Evolutionary conservation across 129 eudicot genomes (phyloP).

Genomic region (Lactuca sativa): DNA sequence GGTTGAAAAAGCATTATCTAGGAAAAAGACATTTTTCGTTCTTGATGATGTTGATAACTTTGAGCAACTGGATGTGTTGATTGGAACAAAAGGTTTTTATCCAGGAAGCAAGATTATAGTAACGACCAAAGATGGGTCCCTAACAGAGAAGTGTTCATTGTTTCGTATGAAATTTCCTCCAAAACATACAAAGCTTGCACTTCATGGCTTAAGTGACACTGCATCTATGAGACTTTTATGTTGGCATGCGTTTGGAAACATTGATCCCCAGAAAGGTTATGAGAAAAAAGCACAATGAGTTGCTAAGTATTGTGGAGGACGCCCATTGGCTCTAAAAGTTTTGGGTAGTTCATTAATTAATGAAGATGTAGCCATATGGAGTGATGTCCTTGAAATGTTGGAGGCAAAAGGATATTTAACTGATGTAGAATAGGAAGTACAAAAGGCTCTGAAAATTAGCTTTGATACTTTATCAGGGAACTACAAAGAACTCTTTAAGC

Average conservation of each 20-base stretch:
- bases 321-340: too few relatives aligned
- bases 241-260: not conserved
- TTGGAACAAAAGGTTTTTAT: not conserved
- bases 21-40: not conserved
- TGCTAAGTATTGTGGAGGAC: not conserved
- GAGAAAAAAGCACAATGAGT: not conserved
- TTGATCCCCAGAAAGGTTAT: not conserved
- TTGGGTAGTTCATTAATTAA: not conserved
- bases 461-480: constrained; percentile 3
- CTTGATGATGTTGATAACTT: constrained; percentile 11
- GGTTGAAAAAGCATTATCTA: too few relatives aligned
- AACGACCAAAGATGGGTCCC: constrained; percentile 3
- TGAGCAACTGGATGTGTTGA: not conserved
- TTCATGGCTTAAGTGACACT: not conserved
- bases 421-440: not conserved
- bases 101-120: constrained; percentile 13
- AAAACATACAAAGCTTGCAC: not conserved
- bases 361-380: not conserved
- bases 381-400: not conserved
- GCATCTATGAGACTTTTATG: not conserved
- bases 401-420: not conserved
- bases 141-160: constrained; percentile 4
- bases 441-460: not conserved
- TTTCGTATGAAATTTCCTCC: not conserved
- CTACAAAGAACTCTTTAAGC: not conserved